Base-by-base conservation (phyloP, 2,329 filamentous ascomycete genomes). In the Aspergillus neotritici region DNA sequence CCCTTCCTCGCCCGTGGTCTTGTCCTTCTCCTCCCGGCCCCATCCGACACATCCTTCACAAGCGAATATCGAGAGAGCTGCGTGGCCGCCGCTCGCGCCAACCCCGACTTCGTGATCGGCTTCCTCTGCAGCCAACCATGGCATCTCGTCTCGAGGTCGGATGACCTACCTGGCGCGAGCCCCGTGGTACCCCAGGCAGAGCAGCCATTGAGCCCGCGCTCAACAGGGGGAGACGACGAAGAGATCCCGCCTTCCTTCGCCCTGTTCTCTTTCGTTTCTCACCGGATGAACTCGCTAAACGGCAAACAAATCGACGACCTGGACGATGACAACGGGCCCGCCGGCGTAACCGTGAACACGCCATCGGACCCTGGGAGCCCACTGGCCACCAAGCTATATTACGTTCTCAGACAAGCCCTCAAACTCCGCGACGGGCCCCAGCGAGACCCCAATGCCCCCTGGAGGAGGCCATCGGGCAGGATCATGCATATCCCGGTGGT, bases 41-140 rank as follows among this genome's bases (percentile, higher is more conserved):
- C 49, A 8, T 50, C 45, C 11, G 58, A 65, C 17, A 53, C 56
- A 4, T 53, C 58, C 7, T 65, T 65, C 37, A 64, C 58, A 5
- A 40, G 54, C 4, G 59, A 63, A 11, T 68, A 66, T 41, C 57
- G 63, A 41, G 49, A 57, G 38, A 61, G 57, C 38, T 64, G 60
- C 28, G 50, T 69, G 39, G 61, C 59, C n/a, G 62, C 64, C 12
- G 66, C 64, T 33, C 62, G 60, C 45, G 60, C 64, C 39, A 65
- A 70, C 42, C 58, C 58, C 32, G 66, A 70, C 43, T 70, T 69
- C 44, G 65, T 69, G 12, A 45, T 64, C 10, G 67, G 67, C 4
- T 64, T 69, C 34, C 16, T 62, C 13, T 62, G 56, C 25, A 57
- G 53, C 31, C 65, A 68, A 37, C 57, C 63, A 13, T 69, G 62